Base-by-base conservation (phyloP, 176 grass and related monocot species). In the Raddia guianensis region DNA sequence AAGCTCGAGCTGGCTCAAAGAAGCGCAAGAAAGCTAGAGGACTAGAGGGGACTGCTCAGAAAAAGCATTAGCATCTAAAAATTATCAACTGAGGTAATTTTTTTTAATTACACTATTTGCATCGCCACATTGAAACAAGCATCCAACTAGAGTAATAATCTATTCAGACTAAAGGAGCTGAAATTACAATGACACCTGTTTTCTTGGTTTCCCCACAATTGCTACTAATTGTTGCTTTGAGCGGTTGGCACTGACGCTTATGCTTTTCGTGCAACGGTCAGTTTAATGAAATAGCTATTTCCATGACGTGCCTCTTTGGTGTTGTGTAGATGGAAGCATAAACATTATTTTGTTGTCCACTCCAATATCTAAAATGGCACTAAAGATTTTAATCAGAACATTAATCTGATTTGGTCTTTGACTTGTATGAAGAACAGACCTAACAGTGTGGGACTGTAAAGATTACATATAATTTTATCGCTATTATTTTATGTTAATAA, bases 1-100 rank as follows among this genome's bases (percentile, higher is more conserved):
- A 72, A 77, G 44, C 27, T 63, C 49, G 15, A 66, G 9, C 12
- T 62, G 13, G 3, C 21, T 49, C 58, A 18, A 89, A 77, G 51
- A 93, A 90, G 49, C 81, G 73, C 60, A 83, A 67, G 76, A 82
- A 65, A 21, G 19, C 12, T 33, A 44, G 51, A 15, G 45, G 33
- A 35, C 8, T 15, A 44, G 18, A 63, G 13, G 27, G 64, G 58
- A n/a, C 43, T 81, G 32, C 34, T 3, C 7, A 66, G 59, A 34
- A 66, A 52, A 34, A 72, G 42, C 62, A 33, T 74, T 44, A 72
- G 43, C 63, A 34, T 74, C 46, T 75, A 54, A 15, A 37, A 35
- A 48, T 63, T 35, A 1, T 40, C 47, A 63, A 32, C 63, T 74
- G 55, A 84, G 81, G 81, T 75, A 63, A 27, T 58, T 70, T 82